phyloP scores from a whole-genome alignment of 305 asterid species.

The Fraxinus latifolia region DNA sequence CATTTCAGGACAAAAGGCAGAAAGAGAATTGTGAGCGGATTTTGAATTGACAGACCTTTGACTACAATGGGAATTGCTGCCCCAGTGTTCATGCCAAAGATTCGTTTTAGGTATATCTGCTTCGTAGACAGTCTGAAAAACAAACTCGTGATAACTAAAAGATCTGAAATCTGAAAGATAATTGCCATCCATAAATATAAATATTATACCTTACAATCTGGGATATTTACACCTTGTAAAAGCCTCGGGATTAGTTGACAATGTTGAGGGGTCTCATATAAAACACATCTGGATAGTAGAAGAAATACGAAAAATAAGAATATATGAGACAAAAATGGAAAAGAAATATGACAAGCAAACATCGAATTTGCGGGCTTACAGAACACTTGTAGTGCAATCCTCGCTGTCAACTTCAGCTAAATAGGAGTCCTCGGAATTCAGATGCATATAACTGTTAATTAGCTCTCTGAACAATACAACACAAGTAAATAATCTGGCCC shows the following conservation, averaged over 20 bases:
- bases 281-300: conserved; percentile 26
- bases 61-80: not conserved
- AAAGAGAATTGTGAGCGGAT: not conserved
- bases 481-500: not conserved
- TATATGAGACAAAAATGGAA: not conserved
- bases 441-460: conserved; percentile 26
- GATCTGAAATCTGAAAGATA: not conserved
- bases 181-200: not conserved
- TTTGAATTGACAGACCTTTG: conserved; percentile 12
- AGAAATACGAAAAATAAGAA: not conserved
- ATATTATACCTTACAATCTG: conserved; percentile 21
- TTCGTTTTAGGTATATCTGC: conserved; percentile 22
- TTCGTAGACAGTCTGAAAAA: conserved; percentile 29
- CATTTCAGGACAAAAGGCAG: conserved; percentile 1
- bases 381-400: not conserved
- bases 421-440: conserved; percentile 20
- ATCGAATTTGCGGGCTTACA: conserved; percentile 29
- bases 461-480: conserved; percentile 29
- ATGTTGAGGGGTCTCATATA: conserved; percentile 24
- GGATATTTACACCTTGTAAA: conserved; percentile 23
- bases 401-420: not conserved
- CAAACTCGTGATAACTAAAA: not conserved
- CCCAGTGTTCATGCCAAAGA: conserved; percentile 47
- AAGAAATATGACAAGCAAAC: not conserved
- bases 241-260: conserved; percentile 29